Evolutionary conservation across 306 rosid genomes (phyloP), one percentile per base, ranked within the genome.

Genomic region (Malus sieversii): DNA sequence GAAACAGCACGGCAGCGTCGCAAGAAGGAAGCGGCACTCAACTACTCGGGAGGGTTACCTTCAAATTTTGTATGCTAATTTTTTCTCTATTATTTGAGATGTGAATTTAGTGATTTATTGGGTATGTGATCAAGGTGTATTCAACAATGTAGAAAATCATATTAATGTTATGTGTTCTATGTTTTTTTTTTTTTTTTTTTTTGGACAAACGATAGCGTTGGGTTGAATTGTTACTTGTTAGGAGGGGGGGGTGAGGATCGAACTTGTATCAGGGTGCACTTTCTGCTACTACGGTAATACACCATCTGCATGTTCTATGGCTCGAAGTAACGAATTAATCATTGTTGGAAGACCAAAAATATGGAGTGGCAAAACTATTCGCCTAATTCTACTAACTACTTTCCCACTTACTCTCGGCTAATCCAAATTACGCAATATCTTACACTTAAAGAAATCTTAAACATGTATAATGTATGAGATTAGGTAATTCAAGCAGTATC

Each of bases 21-120:
- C 27, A 33, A 71, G 15, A 5, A 23, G 6, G 67, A 15, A 44
- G 10, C 57, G 8, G 42, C 40, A 6, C 8, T 59, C 11, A 20
- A 16, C 52, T 16, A 59, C 51, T 27, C 16, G 29, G 62, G 57
- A 25, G 44, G 15, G 13, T 10, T 12, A 44, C 20, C 30, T 45
- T 16, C 44, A 73, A 73, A 59, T 79, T 57, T 79, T 67, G 70
- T 67, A 22, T 73, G 29, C 46, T 13, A 29, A 13, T 23, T 18
- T 65, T 27, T 42, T 42, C 58, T 51, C 59, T 4, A 18, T 11
- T 35, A 9, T 29, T 48, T 27, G 70, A 68, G 67, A 29, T 13
- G 61, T 30, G 51, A 25, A 46, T 75, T 32, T 27, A 51, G 63
- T 72, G 67, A 72, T 35, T 9, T 35, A 3, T 72, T 33, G 23